Evolutionary conservation across 78 protist genomes (phyloP).

Genomic region (Dictyostelium intermedium): DNA sequence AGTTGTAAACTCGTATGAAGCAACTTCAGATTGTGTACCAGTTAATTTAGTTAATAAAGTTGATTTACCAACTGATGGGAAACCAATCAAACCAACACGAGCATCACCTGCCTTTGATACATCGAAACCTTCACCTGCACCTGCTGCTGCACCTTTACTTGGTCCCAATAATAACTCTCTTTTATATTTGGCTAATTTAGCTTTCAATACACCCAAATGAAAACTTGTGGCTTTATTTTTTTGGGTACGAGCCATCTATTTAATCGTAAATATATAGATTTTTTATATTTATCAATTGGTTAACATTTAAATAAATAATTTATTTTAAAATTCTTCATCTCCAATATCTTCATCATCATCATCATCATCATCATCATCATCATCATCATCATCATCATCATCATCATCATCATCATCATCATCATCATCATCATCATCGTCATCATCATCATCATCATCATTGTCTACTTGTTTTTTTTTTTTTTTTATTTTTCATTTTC

Average conservation of each 20-base stretch:
- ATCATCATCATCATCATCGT: too few relatives aligned
- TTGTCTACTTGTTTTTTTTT: too few relatives aligned
- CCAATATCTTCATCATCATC: too few relatives aligned
- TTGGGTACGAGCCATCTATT: constrained; percentile 97
- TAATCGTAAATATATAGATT: too few relatives aligned
- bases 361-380: too few relatives aligned
- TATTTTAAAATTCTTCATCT: too few relatives aligned
- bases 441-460: too few relatives aligned
- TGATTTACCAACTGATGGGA: constrained; percentile 99
- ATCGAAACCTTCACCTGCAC: constrained; percentile 94
- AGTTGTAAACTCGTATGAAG: constrained; percentile 99
- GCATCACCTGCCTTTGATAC: constrained; percentile 94
- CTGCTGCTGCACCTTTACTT: constrained; percentile 77
- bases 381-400: too few relatives aligned
- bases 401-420: too few relatives aligned
- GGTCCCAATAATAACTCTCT: constrained; percentile 78
- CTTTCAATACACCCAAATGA: constrained; percentile 95
- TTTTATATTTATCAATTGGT: neutral
- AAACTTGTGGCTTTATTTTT: constrained; percentile 97
- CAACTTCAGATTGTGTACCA: constrained; percentile 90
- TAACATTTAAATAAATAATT: neutral
- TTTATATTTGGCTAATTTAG: constrained; percentile 93
- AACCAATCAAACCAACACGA: constrained; percentile 95
- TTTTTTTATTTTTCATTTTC: too few relatives aligned
- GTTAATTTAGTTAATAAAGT: constrained; percentile 96